Conservation (phyloP, 2,329 filamentous ascomycete genomes). For the Fusarium denticulatum region DNA sequence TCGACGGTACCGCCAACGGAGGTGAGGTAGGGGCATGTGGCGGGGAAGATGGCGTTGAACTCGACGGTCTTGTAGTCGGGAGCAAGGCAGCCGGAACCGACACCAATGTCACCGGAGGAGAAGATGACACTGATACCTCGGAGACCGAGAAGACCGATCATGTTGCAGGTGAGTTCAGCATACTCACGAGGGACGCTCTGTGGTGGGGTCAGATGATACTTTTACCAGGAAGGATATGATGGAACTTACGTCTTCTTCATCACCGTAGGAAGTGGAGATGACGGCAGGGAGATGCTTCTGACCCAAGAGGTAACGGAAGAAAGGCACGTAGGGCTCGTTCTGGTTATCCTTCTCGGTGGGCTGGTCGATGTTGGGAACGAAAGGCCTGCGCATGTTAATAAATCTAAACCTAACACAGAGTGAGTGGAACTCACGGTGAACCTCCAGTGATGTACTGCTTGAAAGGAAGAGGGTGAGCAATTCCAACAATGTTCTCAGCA, state of each 20-base stretch:
- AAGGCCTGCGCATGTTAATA: background rate
- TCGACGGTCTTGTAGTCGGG: slow-evolving; percentile 36
- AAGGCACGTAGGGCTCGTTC: slow-evolving; percentile 21
- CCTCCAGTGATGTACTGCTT: slow-evolving; percentile 30
- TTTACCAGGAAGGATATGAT: accelerated
- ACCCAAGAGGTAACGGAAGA: slow-evolving; percentile 11
- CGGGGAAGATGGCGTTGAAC: slow-evolving; percentile 53
- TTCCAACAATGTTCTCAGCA: slow-evolving; percentile 28
- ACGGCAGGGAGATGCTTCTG: slow-evolving; percentile 14
- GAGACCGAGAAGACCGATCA: slow-evolving; percentile 20
- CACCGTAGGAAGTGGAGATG: slow-evolving; percentile 18
- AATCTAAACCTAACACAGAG: accelerated
- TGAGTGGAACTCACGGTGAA: background rate
- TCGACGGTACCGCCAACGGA: slow-evolving; percentile 63
- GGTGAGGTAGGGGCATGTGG: slow-evolving; percentile 57
- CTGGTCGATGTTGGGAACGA: slow-evolving; percentile 24
- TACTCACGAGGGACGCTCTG: slow-evolving; percentile 23
- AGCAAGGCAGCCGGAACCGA: slow-evolving; percentile 29
- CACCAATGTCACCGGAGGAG: slow-evolving; percentile 46
- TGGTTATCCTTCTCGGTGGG: slow-evolving; percentile 20
- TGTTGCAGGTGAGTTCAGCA: slow-evolving; percentile 18
- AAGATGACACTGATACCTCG: slow-evolving; percentile 51
- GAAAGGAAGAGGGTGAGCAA: slow-evolving; percentile 29
- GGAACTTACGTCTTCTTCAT: slow-evolving; percentile 15
- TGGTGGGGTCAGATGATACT: background rate